Percentiles rank a stretch among this genome's conserved stretches.
These are phyloP conservation scores for Botryococcus braunii DNA, from an alignment of 163 green algal genomes.

Conservation along the genomic window DNA sequence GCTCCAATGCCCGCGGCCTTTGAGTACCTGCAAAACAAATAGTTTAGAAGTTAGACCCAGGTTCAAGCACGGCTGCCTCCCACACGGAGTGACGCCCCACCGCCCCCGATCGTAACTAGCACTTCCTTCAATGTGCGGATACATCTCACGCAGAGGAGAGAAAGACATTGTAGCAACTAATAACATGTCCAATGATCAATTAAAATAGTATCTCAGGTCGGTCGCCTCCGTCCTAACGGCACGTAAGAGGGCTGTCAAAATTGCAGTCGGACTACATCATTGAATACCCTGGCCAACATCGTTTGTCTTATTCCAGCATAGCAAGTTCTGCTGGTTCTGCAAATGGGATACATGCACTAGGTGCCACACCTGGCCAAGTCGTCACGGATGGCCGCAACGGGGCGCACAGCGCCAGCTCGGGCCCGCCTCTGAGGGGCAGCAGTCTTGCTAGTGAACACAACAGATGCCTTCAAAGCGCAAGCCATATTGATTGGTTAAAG, in stretches of 20 bases:
- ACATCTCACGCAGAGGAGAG: not conserved
- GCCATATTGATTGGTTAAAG: no score
- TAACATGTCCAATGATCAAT: not conserved
- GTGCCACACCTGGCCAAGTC: slow-evolving; percentile 7
- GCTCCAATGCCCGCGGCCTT: slow-evolving; percentile 49
- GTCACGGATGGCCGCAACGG: slow-evolving; percentile 4
- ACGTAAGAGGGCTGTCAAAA: not conserved
- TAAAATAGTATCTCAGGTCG: not conserved
- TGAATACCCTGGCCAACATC: not conserved
- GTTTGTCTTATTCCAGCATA: not conserved
- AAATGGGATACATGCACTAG: not conserved
- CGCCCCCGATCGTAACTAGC: not conserved
- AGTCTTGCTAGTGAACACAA: not conserved
- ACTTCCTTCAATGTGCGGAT: no score
- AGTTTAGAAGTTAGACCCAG: not conserved
- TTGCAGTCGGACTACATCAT: not conserved
- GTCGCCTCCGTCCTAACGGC: not conserved
- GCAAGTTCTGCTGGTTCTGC: not conserved
- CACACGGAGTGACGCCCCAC: not conserved
- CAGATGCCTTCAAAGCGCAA: slow-evolving; percentile 6
- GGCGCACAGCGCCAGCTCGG: not conserved
- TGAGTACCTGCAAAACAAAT: slow-evolving; percentile 23
- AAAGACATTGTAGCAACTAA: not conserved
- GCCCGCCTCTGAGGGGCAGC: slow-evolving; percentile 6
- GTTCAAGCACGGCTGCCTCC: not conserved